Percentiles rank a stretch among this genome's conserved stretches.
These are phyloP conservation scores for Eleusine coracana DNA, from an alignment of 176 grass and related monocot genomes.

Conservation along the genomic window DNA sequence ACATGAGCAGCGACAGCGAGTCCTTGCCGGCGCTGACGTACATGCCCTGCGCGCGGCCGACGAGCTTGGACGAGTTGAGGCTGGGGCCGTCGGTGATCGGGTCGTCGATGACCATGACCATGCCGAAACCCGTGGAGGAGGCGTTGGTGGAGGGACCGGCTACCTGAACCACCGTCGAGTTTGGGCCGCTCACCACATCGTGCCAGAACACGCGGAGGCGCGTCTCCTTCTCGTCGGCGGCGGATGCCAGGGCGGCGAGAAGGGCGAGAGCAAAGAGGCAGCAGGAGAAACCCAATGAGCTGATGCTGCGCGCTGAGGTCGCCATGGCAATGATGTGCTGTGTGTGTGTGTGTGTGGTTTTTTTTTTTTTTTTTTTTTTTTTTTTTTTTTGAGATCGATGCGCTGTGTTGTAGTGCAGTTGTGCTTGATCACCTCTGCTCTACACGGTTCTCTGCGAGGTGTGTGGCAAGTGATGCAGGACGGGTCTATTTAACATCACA, in stretches of 20 bases:
- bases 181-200: constrained; percentile 57
- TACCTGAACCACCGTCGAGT: constrained; percentile 37
- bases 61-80: constrained; percentile 27
- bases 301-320: background rate
- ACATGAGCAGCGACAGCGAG: constrained; percentile 46
- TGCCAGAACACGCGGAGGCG: constrained; percentile 72
- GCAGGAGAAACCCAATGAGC: background rate
- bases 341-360: background rate
- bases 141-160: background rate
- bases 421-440: background rate
- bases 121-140: constrained; percentile 35
- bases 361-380: background rate
- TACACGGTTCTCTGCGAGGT: background rate
- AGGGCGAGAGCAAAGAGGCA: background rate
- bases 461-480: background rate
- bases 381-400: too few relatives aligned
- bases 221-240: constrained; percentile 29
- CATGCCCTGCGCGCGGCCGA: constrained; percentile 59
- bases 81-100: constrained; percentile 47
- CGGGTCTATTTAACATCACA: background rate
- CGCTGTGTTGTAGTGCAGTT: background rate
- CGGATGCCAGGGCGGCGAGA: background rate
- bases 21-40: constrained; percentile 42
- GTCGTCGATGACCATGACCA: constrained; percentile 52
- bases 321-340: background rate